Base-by-base conservation (phyloP, 495 filamentous ascomycete species). In the Platismatia glauca region DNA sequence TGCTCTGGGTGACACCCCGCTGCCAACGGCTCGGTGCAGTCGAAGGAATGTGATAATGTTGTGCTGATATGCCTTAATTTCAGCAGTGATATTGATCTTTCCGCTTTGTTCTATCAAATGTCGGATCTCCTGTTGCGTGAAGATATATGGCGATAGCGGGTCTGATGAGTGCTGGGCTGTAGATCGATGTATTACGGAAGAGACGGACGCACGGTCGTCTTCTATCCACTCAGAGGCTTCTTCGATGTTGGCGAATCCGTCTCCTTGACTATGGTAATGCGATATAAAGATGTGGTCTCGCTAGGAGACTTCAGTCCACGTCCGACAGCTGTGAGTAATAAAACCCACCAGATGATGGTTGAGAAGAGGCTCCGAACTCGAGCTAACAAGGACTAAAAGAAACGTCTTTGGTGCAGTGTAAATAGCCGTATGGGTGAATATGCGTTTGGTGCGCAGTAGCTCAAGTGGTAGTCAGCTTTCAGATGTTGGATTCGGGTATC, bases 221-320 rank as follows among this genome's bases (percentile, higher is more conserved):
- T 79, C 77, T 13, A 76, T 68, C 73, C 73, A 74, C 37, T 76
- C 74, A 61, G 79, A 73, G 57, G 72, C 75, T 27, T 86, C 84
- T 66, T 94, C 87, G 3, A 89, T 71, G 63, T 93, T 84, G 1
- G 81, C 77, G 60, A 88, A 87, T 0, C 86, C 89, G 71, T 91
- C 84, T 20, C 84, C 81, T 6, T 81, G 77, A 39, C 86, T 79
- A 69, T 98, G 91, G 74, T 84, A 89, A 73, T 97, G 91, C 1
- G 90, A 92, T 22, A 98, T 84, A 69, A 92, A 89, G 63, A 97
- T 84, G 66, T 89, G 83, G 60, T 97, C 91, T 70, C 88, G 90
- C 77, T 95, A 34, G 2, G 15, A 59, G 41, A 18, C 7, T 44
- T 66, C 46, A 71, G 55, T 5, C 27, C 52, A 41, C 3, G 31